These are phyloP conservation scores for Aspergillus baeticus DNA, from an alignment of 495 filamentous ascomycete genomes.

Conservation along the genomic window DNA sequence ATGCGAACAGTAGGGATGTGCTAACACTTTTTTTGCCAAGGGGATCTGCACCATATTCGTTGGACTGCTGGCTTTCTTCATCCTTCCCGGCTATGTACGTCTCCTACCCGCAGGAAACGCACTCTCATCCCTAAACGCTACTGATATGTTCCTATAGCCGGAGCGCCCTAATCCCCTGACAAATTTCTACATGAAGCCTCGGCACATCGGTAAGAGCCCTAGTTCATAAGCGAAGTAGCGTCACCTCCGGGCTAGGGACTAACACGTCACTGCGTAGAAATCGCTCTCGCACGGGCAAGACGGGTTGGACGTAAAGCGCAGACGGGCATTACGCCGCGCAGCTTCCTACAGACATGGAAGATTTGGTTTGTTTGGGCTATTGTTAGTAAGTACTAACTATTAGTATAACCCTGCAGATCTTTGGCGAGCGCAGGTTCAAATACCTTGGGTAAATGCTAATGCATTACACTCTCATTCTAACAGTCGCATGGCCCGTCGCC, in stretches of 20 bases:
- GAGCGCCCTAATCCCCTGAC: neutral
- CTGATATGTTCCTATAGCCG: neutral
- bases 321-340: conserved; percentile 11
- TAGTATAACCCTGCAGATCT: too few species aligned
- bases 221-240: too few species aligned
- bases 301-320: conserved; percentile 15
- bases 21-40: conserved; percentile 8
- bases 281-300: conserved; percentile 9
- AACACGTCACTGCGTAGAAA: conserved; percentile 6
- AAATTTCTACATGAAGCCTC: too few species aligned
- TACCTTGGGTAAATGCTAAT: too few species aligned
- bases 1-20: neutral
- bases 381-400: neutral
- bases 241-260: too few species aligned
- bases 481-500: conserved; percentile 15
- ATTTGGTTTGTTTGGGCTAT: conserved; percentile 20
- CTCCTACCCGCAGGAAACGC: too few species aligned
- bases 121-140: too few species aligned
- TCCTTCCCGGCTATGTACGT: conserved; percentile 18
- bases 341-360: conserved; percentile 13
- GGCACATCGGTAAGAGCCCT: too few species aligned
- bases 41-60: conserved; percentile 20
- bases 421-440: too few species aligned
- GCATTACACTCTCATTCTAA: too few species aligned
- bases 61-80: conserved; percentile 14